Evolutionary conservation across 495 filamentous ascomycete species (phyloP).

Genomic region (Podospora appendiculata): DNA sequence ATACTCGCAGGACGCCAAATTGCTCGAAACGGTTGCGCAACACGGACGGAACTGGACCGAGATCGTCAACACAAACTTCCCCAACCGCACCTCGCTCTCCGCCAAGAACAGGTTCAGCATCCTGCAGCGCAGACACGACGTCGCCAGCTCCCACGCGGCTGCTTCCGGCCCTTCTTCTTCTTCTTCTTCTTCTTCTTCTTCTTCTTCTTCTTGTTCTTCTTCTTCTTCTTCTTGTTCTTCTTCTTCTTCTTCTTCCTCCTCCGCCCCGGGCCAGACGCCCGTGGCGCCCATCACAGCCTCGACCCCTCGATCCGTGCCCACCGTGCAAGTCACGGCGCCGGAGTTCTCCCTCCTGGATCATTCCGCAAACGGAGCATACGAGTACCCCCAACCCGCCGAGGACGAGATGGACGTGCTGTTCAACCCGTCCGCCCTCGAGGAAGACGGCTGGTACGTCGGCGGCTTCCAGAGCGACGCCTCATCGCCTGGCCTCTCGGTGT

Average conservation of each 20-base stretch:
- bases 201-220: background rate
- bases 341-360: too few species aligned
- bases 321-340: too few species aligned
- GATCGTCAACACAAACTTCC: constrained; percentile 25
- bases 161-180: background rate
- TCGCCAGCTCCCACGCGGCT: background rate
- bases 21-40: constrained; percentile 19
- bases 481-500: too few species aligned
- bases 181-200: background rate
- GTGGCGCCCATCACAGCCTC: too few species aligned
- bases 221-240: background rate
- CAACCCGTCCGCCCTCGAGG: too few species aligned
- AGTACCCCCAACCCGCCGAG: too few species aligned
- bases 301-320: too few species aligned
- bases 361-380: too few species aligned
- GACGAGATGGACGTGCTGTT: too few species aligned
- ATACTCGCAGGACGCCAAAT: constrained; percentile 18
- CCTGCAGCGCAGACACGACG: constrained; percentile 7
- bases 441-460: too few species aligned
- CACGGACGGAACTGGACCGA: constrained; percentile 28
- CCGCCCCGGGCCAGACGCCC: too few species aligned
- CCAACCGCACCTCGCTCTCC: constrained; percentile 26
- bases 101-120: constrained; percentile 31
- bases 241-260: background rate
- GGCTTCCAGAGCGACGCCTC: too few species aligned